A percentile compares a stretch with the other conserved stretches of the same genome.
phyloP scores from a whole-genome alignment of 2,329 filamentous ascomycete genomes.

The Phoma sp. region DNA sequence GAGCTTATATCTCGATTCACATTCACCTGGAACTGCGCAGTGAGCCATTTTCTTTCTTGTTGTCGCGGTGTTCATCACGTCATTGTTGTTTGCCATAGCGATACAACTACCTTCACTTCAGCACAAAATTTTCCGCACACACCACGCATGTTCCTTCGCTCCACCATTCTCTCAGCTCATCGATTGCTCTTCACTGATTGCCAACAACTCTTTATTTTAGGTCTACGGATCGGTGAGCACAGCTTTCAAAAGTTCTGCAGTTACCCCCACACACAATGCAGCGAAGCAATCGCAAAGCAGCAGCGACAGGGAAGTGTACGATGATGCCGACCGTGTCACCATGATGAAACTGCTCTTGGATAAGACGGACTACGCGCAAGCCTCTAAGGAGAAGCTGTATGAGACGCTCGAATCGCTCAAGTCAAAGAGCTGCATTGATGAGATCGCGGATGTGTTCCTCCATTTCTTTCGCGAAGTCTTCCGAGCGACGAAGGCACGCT shows the following conservation, averaged over 20 bases:
- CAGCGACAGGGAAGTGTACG: background rate
- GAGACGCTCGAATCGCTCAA: background rate
- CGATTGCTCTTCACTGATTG: too few species aligned
- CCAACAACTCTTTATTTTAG: too few species aligned
- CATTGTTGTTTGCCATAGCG: background rate
- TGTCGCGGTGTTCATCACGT: background rate
- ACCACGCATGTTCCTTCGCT: background rate
- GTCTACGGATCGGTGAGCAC: too few species aligned
- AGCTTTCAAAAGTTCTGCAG: background rate
- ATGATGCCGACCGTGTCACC: background rate
- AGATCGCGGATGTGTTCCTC: constrained; percentile 8
- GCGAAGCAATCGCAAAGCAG: background rate
- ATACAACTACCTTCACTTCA: background rate
- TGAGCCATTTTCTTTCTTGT: background rate
- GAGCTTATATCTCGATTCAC: background rate
- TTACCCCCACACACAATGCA: background rate
- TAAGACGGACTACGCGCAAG: constrained; percentile 1
- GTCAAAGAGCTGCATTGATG: constrained; percentile 6
- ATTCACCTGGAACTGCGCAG: background rate
- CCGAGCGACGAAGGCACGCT: background rate
- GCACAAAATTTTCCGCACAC: background rate
- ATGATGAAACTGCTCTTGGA: constrained; percentile 19
- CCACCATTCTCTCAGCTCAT: background rate
- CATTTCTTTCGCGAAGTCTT: constrained; percentile 11
- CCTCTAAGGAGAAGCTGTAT: background rate